Conservation (phyloP, 2,329 filamentous ascomycete genomes). For the Phoma sp. region DNA sequence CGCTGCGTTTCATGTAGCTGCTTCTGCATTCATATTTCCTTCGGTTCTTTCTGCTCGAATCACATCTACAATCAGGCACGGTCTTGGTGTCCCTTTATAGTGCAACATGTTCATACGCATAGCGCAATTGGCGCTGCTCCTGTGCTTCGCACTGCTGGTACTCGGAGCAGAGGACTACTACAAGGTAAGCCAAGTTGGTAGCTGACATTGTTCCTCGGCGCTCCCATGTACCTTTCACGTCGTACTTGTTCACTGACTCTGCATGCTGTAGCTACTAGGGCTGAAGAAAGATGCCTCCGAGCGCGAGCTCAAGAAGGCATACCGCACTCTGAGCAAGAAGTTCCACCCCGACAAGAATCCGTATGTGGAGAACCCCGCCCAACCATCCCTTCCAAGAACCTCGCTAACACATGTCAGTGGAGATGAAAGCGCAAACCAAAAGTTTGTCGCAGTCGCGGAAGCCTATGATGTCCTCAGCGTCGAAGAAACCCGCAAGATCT, state of each 20-base stretch:
- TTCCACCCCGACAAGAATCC: constrained; percentile 98
- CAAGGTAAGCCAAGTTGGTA: constrained; percentile 60
- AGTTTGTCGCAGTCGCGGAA: constrained; percentile 92
- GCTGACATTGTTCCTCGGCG: neutral
- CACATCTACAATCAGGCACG: constrained; percentile 1
- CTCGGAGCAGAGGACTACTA: constrained; percentile 74
- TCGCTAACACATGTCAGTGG: constrained; percentile 59
- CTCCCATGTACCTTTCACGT: neutral
- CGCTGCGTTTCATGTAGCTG: constrained; percentile 15
- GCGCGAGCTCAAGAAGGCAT: constrained; percentile 90
- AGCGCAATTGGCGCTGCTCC: constrained; percentile 49
- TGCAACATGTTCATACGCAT: constrained; percentile 53
- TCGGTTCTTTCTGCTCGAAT: neutral
- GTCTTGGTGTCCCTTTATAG: constrained; percentile 19
- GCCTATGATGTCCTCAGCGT: constrained; percentile 93
- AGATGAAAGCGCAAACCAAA: constrained; percentile 80
- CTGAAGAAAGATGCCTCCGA: constrained; percentile 81
- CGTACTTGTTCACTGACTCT: constrained; percentile 21
- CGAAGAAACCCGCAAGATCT: constrained; percentile 80
- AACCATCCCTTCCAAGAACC: neutral
- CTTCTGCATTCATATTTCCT: neutral
- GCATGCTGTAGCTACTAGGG: constrained; percentile 71
- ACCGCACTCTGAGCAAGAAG: constrained; percentile 90
- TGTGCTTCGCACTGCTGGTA: constrained; percentile 53
- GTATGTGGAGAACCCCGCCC: constrained; percentile 59